Percentiles rank a stretch among this genome's conserved stretches.
phyloP scores from a whole-genome alignment of 495 filamentous ascomycete genomes.

The Hypoxylon rickii region DNA sequence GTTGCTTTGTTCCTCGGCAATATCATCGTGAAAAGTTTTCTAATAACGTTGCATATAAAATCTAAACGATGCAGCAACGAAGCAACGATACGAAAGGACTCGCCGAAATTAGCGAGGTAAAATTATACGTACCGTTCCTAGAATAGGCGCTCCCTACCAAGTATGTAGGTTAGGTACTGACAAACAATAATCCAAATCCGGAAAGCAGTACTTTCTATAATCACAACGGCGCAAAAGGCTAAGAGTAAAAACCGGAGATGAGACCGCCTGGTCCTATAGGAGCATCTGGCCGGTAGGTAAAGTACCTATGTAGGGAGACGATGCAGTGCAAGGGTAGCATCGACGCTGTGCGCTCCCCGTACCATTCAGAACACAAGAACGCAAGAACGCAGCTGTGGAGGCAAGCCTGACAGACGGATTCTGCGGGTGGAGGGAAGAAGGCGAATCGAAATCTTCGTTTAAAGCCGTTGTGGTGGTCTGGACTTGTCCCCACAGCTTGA shows the following conservation, averaged over 20 bases:
- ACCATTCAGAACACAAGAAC: constrained; percentile 13
- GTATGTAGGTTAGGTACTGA: constrained; percentile 10
- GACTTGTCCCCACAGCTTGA: constrained; percentile 18
- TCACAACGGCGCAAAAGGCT: constrained; percentile 5
- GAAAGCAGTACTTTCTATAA: constrained; percentile 7
- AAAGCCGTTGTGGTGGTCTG: constrained; percentile 20
- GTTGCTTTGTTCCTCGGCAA: too few species aligned
- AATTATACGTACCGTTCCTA: too few species aligned
- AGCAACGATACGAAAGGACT: constrained; percentile 11
- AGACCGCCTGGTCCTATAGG: constrained; percentile 5
- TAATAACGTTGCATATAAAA: constrained; percentile 19
- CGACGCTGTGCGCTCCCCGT: constrained; percentile 11
- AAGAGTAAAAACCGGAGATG: constrained; percentile 18
- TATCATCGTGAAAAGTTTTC: constrained; percentile 7
- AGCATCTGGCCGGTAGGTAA: neutral
- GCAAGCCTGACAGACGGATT: constrained; percentile 22
- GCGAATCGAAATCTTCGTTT: constrained; percentile 13
- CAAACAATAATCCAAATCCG: constrained; percentile 8
- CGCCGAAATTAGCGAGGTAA: constrained; percentile 14
- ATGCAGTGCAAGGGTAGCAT: constrained; percentile 24
- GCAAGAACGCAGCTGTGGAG: constrained; percentile 16
- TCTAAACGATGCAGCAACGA: constrained; percentile 1
- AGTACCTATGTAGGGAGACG: constrained; percentile 8
- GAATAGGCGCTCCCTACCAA: too few species aligned
- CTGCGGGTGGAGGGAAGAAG: constrained; percentile 16